Percentiles rank a stretch among this genome's conserved stretches.
These are phyloP conservation scores for Astragalus glycyphyllos DNA, from an alignment of 306 rosid species.

Conservation along the genomic window DNA sequence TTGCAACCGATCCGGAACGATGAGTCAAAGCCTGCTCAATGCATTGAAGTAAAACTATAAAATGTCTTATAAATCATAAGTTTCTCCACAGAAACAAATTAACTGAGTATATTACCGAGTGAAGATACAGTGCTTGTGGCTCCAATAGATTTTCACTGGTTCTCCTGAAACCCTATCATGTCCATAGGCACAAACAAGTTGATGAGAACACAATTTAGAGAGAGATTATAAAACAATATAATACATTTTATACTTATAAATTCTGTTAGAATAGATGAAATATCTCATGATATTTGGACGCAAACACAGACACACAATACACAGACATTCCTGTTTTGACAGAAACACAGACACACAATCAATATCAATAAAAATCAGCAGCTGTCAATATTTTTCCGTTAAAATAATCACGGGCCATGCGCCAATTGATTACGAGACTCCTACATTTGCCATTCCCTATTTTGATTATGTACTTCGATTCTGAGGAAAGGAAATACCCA, in stretches of 20 bases:
- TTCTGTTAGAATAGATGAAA: no score
- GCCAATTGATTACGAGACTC: no score
- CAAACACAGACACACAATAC: no score
- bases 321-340: no score
- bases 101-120: conserved; percentile 61
- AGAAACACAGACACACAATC: no score
- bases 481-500: no score
- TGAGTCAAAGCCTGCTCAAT: conserved; percentile 87
- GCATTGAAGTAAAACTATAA: conserved; percentile 39
- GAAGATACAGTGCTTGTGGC: conserved; percentile 77
- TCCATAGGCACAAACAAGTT: conserved; percentile 9
- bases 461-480: no score
- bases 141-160: conserved; percentile 57
- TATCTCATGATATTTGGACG: no score
- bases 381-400: no score
- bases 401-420: no score
- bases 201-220: background rate
- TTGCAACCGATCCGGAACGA: conserved; percentile 79
- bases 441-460: no score
- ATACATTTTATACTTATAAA: background rate
- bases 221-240: background rate
- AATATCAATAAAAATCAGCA: no score
- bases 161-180: conserved; percentile 74
- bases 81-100: conserved; percentile 37
- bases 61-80: conserved; percentile 8